These are phyloP conservation scores for Coniosporium tulheliwenetii DNA, from an alignment of 2,329 filamentous ascomycete species.

Conservation along the genomic window DNA sequence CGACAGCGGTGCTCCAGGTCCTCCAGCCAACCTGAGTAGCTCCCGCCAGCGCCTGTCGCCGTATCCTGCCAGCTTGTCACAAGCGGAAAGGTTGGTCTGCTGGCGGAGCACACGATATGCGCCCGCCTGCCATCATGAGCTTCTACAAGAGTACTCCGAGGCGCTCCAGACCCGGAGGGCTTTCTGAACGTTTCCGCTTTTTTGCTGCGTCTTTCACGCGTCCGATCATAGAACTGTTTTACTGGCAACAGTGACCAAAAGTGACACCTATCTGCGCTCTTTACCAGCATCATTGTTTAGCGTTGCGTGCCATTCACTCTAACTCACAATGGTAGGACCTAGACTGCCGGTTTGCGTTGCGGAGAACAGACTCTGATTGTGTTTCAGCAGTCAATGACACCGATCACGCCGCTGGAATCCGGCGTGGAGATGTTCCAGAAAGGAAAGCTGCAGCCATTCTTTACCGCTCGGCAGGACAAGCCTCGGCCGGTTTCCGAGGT, in stretches of 20 bases:
- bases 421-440: slow-evolving; percentile 33
- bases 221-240: slow-evolving; percentile 15
- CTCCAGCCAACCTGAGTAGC: slow-evolving; percentile 1
- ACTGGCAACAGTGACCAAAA: slow-evolving; percentile 6
- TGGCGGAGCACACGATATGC: slow-evolving; percentile 11
- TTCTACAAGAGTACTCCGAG: slow-evolving; percentile 27
- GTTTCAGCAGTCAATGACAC: slow-evolving; percentile 27
- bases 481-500: slow-evolving; percentile 52
- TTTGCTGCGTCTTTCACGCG: slow-evolving; percentile 12
- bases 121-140: slow-evolving; percentile 14
- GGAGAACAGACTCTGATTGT: neutral
- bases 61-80: neutral
- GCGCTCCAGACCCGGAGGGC: slow-evolving; percentile 25
- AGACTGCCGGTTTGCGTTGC: too few species aligned
- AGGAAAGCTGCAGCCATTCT: slow-evolving; percentile 39
- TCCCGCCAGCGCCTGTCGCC: slow-evolving; percentile 1
- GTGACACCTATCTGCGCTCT: too few species aligned
- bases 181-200: slow-evolving; percentile 18
- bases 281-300: too few species aligned
- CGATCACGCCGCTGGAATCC: slow-evolving; percentile 25
- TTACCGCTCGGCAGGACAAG: slow-evolving; percentile 19
- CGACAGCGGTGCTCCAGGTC: neutral
- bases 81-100: neutral
- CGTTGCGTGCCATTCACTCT: neutral
- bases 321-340: neutral